Base-by-base conservation (phyloP, 1,284 basidiomycete genomes). In the Austroboletus niveus region DNA sequence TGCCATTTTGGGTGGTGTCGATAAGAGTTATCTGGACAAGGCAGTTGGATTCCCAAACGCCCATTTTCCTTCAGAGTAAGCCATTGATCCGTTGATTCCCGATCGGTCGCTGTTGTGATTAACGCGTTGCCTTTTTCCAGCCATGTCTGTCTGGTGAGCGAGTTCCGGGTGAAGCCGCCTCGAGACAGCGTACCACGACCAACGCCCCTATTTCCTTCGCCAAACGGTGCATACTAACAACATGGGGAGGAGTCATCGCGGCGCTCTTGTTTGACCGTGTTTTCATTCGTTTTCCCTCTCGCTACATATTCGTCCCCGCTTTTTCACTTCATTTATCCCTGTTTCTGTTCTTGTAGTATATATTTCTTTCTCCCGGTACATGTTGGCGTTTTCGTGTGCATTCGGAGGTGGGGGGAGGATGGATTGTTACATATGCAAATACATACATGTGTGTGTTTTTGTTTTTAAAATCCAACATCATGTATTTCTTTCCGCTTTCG, bases 21-120 rank as follows among this genome's bases (percentile, higher is more conserved):
- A 98, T 69, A 80, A 78, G 63, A 70, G 70, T 29, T 99, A 99
- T 75, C 72, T 98, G 62, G 83, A 87, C 63, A 94, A 93, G 73
- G 85, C 86, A 10, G 95, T 98, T 48, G 97, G 97, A 30, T 99
- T 99, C 80, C 96, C 96, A 39, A 97, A 98, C 69, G 86, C 88
- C 8, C 93, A 98, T 69, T 97, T 95, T 79, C 94, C 95, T 36
- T 94, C 90, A 57, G 92, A 95, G 92, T 95, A 72, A 69, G 92
- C 87, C 38, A 7, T 14, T 31, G 42, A 48, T 53, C 42, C 47
- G 36, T n/a, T 42, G 41, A 52, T 51, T 35, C 45, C 43, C 51
- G 54, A 35, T 51, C 59, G 9, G 24, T 11, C 8, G 4, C 29
- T 42, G 5, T 8, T 17, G 4, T 42, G 4, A 31, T 10, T 52